phyloP scores from a whole-genome alignment of 2,329 filamentous ascomycete species.

The Ilyonectria mors-panacis region DNA sequence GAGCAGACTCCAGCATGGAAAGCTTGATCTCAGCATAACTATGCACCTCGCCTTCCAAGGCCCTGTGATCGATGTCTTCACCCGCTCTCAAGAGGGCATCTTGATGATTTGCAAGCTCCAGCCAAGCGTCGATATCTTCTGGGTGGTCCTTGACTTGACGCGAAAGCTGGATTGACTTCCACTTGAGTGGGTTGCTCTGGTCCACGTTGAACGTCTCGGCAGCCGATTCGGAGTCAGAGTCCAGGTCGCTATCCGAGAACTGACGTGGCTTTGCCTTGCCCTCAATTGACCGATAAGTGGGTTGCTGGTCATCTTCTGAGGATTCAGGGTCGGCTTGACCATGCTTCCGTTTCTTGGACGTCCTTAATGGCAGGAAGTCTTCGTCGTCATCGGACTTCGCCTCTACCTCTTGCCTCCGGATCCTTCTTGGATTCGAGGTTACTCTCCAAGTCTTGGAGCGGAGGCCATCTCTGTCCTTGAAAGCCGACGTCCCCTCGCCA shows the following conservation, averaged over 20 bases:
- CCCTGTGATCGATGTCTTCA: slow-evolving; percentile 59
- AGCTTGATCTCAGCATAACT: slow-evolving; percentile 86
- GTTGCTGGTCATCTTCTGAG: slow-evolving; percentile 63
- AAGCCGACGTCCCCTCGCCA: slow-evolving; percentile 54
- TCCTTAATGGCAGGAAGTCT: slow-evolving; percentile 65
- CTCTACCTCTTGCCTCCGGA: slow-evolving; percentile 51
- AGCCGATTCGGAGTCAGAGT: slow-evolving; percentile 63
- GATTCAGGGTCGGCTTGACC: slow-evolving; percentile 52
- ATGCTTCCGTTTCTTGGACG: slow-evolving; percentile 60
- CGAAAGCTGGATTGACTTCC: slow-evolving; percentile 73
- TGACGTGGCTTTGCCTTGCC: slow-evolving; percentile 70
- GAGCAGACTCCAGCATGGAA: slow-evolving; percentile 83
- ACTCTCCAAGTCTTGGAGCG: slow-evolving; percentile 59
- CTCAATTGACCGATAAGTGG: slow-evolving; percentile 77
- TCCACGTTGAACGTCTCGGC: slow-evolving; percentile 52
- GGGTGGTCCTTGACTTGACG: slow-evolving; percentile 76
- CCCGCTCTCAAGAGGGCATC: slow-evolving; percentile 73
- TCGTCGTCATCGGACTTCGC: slow-evolving; percentile 48
- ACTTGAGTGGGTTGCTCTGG: slow-evolving; percentile 62
- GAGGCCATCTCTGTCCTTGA: slow-evolving; percentile 63
- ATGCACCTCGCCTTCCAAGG: slow-evolving; percentile 72
- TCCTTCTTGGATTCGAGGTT: slow-evolving; percentile 57
- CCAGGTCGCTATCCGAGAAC: slow-evolving; percentile 64
- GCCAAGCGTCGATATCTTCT: slow-evolving; percentile 79
- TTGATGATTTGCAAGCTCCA: slow-evolving; percentile 85